Percentiles rank a stretch among this genome's conserved stretches.
Evolutionary conservation across 1,139 yeast species (phyloP).

Genomic region (Scheffersomyces lignicola): DNA sequence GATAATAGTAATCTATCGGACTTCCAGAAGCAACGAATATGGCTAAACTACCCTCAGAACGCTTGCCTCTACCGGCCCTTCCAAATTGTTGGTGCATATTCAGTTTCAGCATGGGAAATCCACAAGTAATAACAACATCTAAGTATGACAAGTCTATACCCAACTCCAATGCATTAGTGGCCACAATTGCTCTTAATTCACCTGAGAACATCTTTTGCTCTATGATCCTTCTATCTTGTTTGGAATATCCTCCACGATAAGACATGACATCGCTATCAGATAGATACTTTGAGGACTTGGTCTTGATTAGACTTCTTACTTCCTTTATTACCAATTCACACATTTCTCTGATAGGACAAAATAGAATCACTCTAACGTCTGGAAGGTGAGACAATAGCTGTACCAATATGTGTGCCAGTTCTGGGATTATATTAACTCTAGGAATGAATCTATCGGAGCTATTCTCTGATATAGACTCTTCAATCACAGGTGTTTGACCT

Average conservation of each 20-base stretch:
- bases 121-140: conserved; percentile 89
- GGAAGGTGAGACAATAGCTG: conserved; percentile 59
- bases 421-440: conserved; percentile 69
- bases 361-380: conserved; percentile 69
- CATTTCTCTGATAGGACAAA: conserved; percentile 81
- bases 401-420: conserved; percentile 72
- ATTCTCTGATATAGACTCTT: conserved; percentile 15
- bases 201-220: conserved; percentile 92
- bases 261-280: conserved; percentile 73
- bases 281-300: conserved; percentile 37
- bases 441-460: conserved; percentile 32
- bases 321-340: conserved; percentile 90
- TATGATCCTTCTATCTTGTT: conserved; percentile 78
- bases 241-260: conserved; percentile 92
- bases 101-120: conserved; percentile 85
- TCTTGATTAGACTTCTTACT: conserved; percentile 50
- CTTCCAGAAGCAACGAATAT: conserved; percentile 80
- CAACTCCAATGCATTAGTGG: conserved; percentile 92
- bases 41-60: conserved; percentile 65
- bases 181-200: conserved; percentile 77
- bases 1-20: conserved; percentile 85
- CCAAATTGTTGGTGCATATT: conserved; percentile 96
- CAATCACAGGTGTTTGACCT: conserved; percentile 37
- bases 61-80: conserved; percentile 85
- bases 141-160: conserved; percentile 93